Base-by-base conservation (phyloP, 352 stramenopile species). In the Globisporangium cystogenes region DNA sequence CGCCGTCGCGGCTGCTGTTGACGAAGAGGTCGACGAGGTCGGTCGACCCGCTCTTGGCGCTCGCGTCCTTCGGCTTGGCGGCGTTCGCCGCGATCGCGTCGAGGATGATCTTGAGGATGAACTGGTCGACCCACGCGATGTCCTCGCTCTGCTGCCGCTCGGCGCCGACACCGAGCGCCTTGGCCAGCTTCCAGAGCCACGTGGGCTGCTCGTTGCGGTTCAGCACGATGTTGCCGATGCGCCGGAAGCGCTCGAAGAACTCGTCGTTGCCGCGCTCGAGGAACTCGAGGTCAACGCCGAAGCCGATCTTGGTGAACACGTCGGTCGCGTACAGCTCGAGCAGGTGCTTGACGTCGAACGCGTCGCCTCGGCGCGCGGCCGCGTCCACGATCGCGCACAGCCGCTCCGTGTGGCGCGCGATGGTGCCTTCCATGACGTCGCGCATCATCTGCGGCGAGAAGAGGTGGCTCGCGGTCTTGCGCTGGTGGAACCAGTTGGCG, bases 281-380 rank as follows among this genome's bases (percentile, higher is more conserved):
- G 20, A 60, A 71, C n/a, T 53, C 18, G 27, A 59, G 53, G 29
- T 59, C 53, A 15, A 68, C 64, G 33, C 62, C 63, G 51, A 86
- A 86, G 20, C 59, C 68, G 41, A 81, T 86, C 47, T 82, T 76
- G 15, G 68, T 57, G 53, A 89, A 89, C 36, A 72, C 65, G 50
- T 90, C 78, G 48, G 76, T 80, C 16, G 78, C 78, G 48, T 86
- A 82, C 36, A 78, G 61, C 41, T 68, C 68, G 41, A 88, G 37
- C 35, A 83, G 55, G 43, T 68, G 49, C 48, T 82, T 76, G n/a
- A 72, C 26, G 27, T 78, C 70, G 23, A 87, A 56, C 0, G 41
- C 3, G 14, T 68, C 39, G 12, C 26, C 36, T 1, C 3, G 10
- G 12, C 35, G 23, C 1, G 44, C 53, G 2, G 35, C 26, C 7